Percentiles rank a stretch among this genome's conserved stretches.
Conservation (phyloP, 306 rosid genomes). For the Rosa persica region DNA sequence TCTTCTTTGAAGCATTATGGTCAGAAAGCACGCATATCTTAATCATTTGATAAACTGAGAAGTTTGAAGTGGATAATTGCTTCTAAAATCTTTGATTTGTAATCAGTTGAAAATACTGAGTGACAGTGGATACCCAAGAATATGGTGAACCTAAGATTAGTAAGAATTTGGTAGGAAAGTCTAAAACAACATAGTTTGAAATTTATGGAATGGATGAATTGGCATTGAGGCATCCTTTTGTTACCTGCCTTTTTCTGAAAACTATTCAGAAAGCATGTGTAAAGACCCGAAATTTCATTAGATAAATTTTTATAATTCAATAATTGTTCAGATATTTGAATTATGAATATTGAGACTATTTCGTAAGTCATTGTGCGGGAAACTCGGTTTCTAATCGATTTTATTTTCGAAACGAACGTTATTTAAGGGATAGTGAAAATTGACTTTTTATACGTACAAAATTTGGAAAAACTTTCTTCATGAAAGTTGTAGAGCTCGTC, state of each 20-base stretch:
- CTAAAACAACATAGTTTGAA: background rate
- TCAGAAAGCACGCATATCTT: background rate
- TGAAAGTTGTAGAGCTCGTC: no score
- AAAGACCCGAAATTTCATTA: no score
- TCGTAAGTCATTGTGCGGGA: no score
- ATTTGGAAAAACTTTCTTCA: no score
- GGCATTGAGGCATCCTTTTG: background rate
- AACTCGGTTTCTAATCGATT: no score
- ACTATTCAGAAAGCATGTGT: background rate
- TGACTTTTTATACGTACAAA: no score
- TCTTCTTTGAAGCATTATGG: no score
- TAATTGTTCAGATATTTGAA: no score
- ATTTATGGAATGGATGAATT: conserved; percentile 5
- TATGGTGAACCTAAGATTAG: background rate
- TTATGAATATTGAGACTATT: no score
- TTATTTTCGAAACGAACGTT: no score
- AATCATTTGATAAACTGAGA: background rate
- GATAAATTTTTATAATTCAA: no score
- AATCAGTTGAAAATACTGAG: background rate
- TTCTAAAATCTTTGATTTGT: background rate
- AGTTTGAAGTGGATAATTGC: background rate
- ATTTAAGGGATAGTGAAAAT: no score
- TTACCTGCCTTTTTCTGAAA: background rate
- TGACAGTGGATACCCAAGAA: background rate
- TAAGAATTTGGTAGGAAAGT: background rate